Evolutionary conservation across 306 rosid species (phyloP).

Genomic region (Acacia melanoxylon): DNA sequence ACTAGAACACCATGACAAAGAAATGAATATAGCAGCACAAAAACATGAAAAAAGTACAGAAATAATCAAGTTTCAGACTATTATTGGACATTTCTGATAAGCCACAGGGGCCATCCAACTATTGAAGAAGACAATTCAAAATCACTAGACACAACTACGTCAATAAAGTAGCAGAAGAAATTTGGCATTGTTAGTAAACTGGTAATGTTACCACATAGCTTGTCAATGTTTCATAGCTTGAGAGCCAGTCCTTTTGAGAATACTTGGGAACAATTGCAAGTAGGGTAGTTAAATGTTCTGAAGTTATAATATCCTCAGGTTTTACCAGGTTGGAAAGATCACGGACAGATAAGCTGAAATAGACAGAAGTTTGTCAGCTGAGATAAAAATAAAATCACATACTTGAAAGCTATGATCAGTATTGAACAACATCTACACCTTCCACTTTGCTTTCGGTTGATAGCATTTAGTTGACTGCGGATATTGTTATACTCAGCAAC

Average conservation of each 20-base stretch:
- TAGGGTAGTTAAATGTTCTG: conserved; percentile 33
- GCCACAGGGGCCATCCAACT: background rate
- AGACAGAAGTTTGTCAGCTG: conserved; percentile 13
- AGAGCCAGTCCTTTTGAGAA: conserved; percentile 86
- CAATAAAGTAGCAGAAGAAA: conserved; percentile 16
- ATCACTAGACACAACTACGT: conserved; percentile 5
- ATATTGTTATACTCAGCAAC: conserved; percentile 76
- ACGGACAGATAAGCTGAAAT: conserved; percentile 73
- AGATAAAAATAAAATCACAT: background rate
- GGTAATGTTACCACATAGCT: conserved; percentile 67
- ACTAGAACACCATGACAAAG: background rate
- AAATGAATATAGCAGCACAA: background rate
- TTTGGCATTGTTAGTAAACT: conserved; percentile 11
- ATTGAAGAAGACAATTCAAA: conserved; percentile 7
- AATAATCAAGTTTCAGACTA: conserved; percentile 21
- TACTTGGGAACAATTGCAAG: conserved; percentile 56
- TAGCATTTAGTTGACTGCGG: conserved; percentile 82
- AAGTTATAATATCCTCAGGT: conserved; percentile 66
- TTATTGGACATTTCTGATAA: conserved; percentile 5
- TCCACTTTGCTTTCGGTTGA: conserved; percentile 85
- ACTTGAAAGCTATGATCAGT: background rate
- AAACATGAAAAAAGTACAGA: background rate
- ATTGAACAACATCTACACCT: conserved; percentile 45
- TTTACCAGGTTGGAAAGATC: conserved; percentile 79
- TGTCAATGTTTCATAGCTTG: conserved; percentile 83